Evolutionary conservation across 495 filamentous ascomycete species (phyloP), one percentile per base, ranked within the genome.

Genomic region (Tuber borchii): DNA sequence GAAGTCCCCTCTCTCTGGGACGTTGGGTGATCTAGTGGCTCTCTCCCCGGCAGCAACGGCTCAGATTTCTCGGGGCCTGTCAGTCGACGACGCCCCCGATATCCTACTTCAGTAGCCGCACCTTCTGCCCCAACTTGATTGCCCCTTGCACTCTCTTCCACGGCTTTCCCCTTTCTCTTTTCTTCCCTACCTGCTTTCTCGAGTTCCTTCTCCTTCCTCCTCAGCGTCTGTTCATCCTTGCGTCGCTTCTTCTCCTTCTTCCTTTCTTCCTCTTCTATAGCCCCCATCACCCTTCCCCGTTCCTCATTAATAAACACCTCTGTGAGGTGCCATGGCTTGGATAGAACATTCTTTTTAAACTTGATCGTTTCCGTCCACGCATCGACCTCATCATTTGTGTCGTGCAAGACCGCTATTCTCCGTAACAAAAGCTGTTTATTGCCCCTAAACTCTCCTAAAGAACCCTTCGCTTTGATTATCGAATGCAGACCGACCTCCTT

Each of bases 391-490:
- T 90, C 88, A 76, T 90, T 90, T n/a, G 91, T 93, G 48, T 90
- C 88, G 0, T 77, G 76, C 0, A 95, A 72, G 0, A 87, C 80
- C 70, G 83, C 85, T 31, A 94, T 85, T 43, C 91, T 90, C 79
- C 94, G 91, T 42, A 80, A 39, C 9, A 93, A 83, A 42, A 90
- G 84, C 80, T 97, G 92, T 78, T 85, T 88, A 40, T 83, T 83
- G 0, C 85, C 85, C 61, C 94, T 87, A 80, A 91, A 97, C 17
- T 83, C 82, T 14, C 84, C 86, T 0, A 97, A 82, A 2, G 86
- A 90, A 19, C 94, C 93, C 81, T 96, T 97, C 40, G 92, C 86
- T 77, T 95, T 93, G 19, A 96, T 85, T 2, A 93, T 85, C 9
- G 87, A 86, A 8, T 93, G 92, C 0, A 95, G 86, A 48, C 89